Conservation (phyloP, 2,329 filamentous ascomycete genomes). For the Colletotrichum zoysiae region DNA sequence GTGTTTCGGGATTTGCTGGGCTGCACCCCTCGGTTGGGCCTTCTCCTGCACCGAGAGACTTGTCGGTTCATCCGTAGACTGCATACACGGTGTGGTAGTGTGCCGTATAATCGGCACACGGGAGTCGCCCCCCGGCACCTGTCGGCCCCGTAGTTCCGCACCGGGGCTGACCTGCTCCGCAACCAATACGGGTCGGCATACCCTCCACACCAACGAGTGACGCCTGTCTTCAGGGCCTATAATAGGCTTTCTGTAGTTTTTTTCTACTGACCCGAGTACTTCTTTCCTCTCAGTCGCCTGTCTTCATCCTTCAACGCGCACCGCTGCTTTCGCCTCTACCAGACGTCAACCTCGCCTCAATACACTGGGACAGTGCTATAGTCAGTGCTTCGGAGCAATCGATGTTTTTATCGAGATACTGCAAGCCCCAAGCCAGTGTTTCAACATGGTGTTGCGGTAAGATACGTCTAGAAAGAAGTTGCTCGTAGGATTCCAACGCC, state of each 20-base stretch:
- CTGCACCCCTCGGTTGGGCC: not conserved
- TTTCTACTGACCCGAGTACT: not conserved
- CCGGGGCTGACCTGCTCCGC: not conserved
- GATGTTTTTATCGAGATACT: no score
- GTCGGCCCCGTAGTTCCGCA: not conserved
- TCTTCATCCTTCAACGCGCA: not conserved
- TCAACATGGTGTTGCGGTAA: not conserved
- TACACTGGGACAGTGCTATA: not conserved
- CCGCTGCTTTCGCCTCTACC: not conserved
- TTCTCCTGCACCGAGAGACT: not conserved
- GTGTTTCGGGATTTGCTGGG: not conserved
- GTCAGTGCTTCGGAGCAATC: no score
- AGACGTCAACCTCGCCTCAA: not conserved
- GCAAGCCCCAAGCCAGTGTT: no score
- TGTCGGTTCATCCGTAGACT: not conserved
- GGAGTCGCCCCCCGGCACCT: not conserved
- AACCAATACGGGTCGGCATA: not conserved
- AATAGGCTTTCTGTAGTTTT: not conserved
- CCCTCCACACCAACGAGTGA: not conserved
- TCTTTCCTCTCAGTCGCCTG: not conserved
- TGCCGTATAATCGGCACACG: not conserved
- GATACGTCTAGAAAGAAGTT: not conserved
- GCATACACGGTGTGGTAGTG: not conserved
- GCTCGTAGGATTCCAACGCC: not conserved
- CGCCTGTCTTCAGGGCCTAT: not conserved